A percentile compares a stretch with the other conserved stretches of the same genome.
These are phyloP conservation scores for Leucaena leucocephala DNA, from an alignment of 306 rosid genomes.

Conservation along the genomic window DNA sequence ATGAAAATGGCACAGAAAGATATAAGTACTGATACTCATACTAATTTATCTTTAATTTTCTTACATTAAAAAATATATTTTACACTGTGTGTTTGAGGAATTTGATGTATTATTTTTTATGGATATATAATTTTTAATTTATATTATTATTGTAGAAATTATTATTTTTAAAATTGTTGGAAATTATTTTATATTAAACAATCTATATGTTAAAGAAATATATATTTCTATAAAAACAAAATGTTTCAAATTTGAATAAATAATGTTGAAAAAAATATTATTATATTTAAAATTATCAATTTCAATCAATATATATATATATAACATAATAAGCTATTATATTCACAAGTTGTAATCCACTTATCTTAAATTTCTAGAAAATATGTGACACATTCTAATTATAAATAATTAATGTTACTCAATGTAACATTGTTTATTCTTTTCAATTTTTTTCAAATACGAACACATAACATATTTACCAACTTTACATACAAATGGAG, in stretches of 20 bases:
- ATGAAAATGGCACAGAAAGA: constrained; percentile 68
- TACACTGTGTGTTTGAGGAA: neutral
- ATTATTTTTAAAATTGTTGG: neutral
- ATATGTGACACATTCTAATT: too few relatives aligned
- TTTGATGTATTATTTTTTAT: neutral
- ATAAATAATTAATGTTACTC: neutral
- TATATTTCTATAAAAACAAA: neutral
- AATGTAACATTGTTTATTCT: too few relatives aligned
- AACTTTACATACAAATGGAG: neutral
- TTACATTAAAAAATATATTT: neutral
- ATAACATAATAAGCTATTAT: neutral
- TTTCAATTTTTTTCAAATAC: neutral
- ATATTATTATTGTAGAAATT: neutral
- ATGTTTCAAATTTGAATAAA: neutral
- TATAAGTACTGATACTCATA: constrained; percentile 32
- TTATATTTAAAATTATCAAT: neutral
- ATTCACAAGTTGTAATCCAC: neutral
- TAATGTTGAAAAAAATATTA: neutral
- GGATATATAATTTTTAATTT: neutral
- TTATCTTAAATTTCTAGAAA: too few relatives aligned
- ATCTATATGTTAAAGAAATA: neutral
- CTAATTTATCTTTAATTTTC: neutral
- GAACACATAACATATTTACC: neutral
- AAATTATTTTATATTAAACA: neutral
- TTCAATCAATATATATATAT: neutral